Evolutionary conservation across 2,329 filamentous ascomycete species (phyloP), one percentile per base, ranked within the genome.

Genomic region (Geoglossum cookeanum): DNA sequence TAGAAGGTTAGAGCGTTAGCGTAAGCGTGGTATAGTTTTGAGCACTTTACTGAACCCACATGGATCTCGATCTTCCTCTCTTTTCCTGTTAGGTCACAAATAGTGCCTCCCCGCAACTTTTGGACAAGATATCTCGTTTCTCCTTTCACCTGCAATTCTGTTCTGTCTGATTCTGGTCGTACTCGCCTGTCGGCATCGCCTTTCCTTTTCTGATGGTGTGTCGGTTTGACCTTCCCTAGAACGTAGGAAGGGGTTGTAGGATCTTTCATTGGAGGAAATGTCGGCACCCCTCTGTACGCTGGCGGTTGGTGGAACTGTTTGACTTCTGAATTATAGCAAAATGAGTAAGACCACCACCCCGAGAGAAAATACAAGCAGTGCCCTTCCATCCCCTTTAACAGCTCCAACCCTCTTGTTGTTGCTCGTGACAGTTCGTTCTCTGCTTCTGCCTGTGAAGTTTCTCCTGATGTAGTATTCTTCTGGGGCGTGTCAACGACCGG

Each of bases 331-430:
- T 87, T 87, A 71, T 94, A 92, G 74, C 90, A 96, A 69, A 95
- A 95, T 63, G 84, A 85, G 70, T 96, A 96, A 66, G 85, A 92
- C 90, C 90, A 96, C 90, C 90, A 96, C 0, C 90, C 90, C 0
- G 82, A 85, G 62, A 89, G 72, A 67, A 81, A 86, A 72, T 91
- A 94, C 61, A 96, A 78, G 68, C 90, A 96, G 55, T 78, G 78
- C 3, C 83, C 85, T 56, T 90, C 79, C 69, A 96, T 83, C 30
- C 83, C 81, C 61, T 79, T 78, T 55, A 96, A 74, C 27, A 96
- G 75, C 65, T 92, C 85, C 77, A 87, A 85, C 4, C 90, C 90
- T 54, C 81, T 82, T 35, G 80, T 77, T 1, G 84, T 85, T 0
- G 89, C 90, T 30, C 86, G 81, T 45, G 78, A 79, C 8, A 94